Base-by-base conservation (phyloP, 345 rosid species). In the Bretschneidera sinensis region DNA sequence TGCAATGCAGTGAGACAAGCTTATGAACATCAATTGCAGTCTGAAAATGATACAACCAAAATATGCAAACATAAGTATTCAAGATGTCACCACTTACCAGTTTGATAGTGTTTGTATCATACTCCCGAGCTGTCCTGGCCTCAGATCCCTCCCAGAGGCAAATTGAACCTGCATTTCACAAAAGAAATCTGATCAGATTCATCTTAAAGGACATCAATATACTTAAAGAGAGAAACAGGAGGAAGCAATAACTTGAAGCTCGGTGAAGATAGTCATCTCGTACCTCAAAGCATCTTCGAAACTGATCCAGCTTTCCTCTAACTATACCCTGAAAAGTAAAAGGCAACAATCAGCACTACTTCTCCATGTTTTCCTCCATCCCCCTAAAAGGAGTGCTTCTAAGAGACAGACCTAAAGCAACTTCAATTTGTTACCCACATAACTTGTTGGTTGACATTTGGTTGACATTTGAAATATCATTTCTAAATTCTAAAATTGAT, bases 281-380 rank as follows among this genome's bases (percentile, higher is more conserved):
- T 52, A 94, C 99, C 99, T 86, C 96, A 20, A 95, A 88, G 78
- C 97, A 95, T 78, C 97, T 78, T 63, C 83, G 82, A 71, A 91
- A 66, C 75, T 95, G 97, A 72, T 95, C 97, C 67, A 91, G 83
- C 83, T 95, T 91, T 69, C 99, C 96, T 77, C 95, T 81, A 48
- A 91, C 92, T 66, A 95, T 95, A 49, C 97, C 99, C 97, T 95
- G 61, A 60, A 17, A 71, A 39, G 67, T 49, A 60, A 58, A 58
- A 50, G 58, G 28, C 62, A 49, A 56, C 24, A 54, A 49, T 33
- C 2, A 21, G 34, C 22, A 57, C 18, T 25, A 33, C 51, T 33
- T 22, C 18, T 43, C 10, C 33, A 62, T 33, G 11, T 18, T 33
- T 51, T 33, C 54, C 24, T 53, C 53, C 59, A 54, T 11, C 13